A percentile compares a stretch with the other conserved stretches of the same genome.
These are phyloP conservation scores for Globisporangium cederbergense DNA, from an alignment of 352 stramenopile species.

Conservation along the genomic window DNA sequence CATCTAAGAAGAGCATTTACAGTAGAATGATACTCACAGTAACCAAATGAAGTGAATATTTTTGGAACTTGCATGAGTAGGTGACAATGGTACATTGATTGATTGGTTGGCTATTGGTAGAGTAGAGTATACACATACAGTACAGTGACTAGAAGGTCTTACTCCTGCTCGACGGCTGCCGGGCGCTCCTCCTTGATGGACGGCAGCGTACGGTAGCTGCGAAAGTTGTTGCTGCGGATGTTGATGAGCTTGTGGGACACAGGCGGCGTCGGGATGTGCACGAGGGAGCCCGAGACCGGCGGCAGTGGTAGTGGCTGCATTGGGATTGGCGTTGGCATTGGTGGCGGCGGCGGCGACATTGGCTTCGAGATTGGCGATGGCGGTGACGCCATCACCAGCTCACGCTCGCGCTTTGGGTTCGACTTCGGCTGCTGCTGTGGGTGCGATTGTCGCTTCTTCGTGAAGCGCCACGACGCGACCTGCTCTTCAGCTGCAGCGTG, in stretches of 20 bases:
- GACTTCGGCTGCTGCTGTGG: neutral
- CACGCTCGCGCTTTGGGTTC: neutral
- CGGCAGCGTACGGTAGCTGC: conserved; percentile 25
- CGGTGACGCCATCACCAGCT: neutral
- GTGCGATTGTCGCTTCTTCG: neutral
- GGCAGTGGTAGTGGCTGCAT: neutral
- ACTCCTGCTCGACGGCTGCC: conserved; percentile 16
- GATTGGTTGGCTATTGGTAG: neutral
- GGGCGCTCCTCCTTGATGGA: conserved; percentile 36
- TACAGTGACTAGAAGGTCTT: neutral
- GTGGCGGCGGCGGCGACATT: neutral
- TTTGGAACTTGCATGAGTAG: neutral
- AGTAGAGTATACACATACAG: neutral
- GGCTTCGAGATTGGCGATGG: conserved; percentile 1
- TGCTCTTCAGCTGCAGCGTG: conserved; percentile 7
- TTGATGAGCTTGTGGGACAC: conserved; percentile 47
- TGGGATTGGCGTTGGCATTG: too few relatives aligned
- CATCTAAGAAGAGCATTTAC: neutral
- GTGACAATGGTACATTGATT: conserved; percentile 1
- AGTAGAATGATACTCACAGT: neutral
- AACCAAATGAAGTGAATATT: neutral
- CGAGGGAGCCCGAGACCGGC: neutral
- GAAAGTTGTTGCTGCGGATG: conserved; percentile 43
- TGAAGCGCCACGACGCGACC: neutral
- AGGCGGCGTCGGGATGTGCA: conserved; percentile 8